Percentiles rank a stretch among this genome's conserved stretches.
Evolutionary conservation across 2,329 filamentous ascomycete species (phyloP).

Genomic region (Ascosphaera aggregata): DNA sequence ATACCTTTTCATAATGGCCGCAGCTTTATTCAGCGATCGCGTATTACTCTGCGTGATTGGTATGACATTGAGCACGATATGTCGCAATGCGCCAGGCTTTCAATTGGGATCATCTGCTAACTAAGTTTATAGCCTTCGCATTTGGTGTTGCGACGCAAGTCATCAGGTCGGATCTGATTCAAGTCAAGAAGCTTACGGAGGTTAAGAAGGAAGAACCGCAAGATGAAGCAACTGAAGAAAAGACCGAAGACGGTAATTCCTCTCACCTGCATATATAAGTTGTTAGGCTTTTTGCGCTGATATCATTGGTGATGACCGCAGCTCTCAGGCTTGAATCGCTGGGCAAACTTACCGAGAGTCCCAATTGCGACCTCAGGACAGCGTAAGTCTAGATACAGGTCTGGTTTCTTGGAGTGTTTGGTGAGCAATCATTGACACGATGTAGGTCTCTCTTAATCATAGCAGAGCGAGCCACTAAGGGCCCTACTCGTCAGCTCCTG

Average conservation of each 20-base stretch:
- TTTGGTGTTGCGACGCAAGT: slow-evolving; percentile 29
- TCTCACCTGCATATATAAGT: slow-evolving; percentile 1
- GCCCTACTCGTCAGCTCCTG: slow-evolving; percentile 16
- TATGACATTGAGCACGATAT: no score
- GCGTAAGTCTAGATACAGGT: slow-evolving; percentile 36
- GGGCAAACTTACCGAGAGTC: slow-evolving; percentile 42
- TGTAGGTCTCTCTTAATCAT: slow-evolving; percentile 23
- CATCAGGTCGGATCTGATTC: slow-evolving; percentile 28
- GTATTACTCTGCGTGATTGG: no score
- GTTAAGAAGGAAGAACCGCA: slow-evolving; percentile 41
- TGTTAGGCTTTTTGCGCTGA: neutral
- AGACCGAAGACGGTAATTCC: slow-evolving; percentile 39
- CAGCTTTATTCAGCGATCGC: no score
- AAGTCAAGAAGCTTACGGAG: slow-evolving; percentile 25
- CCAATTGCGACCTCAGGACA: slow-evolving; percentile 49
- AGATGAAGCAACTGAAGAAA: slow-evolving; percentile 50
- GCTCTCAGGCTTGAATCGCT: slow-evolving; percentile 42
- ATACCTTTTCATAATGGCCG: no score
- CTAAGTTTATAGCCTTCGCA: slow-evolving; percentile 12
- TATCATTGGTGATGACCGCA: slow-evolving; percentile 9
- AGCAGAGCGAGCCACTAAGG: slow-evolving; percentile 20
- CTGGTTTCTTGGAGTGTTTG: no score
- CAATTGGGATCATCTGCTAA: slow-evolving; percentile 5
- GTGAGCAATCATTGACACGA: no score
- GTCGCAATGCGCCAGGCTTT: no score